Conservation (phyloP, 176 grass and related monocot genomes). For the Oryza nivara region DNA sequence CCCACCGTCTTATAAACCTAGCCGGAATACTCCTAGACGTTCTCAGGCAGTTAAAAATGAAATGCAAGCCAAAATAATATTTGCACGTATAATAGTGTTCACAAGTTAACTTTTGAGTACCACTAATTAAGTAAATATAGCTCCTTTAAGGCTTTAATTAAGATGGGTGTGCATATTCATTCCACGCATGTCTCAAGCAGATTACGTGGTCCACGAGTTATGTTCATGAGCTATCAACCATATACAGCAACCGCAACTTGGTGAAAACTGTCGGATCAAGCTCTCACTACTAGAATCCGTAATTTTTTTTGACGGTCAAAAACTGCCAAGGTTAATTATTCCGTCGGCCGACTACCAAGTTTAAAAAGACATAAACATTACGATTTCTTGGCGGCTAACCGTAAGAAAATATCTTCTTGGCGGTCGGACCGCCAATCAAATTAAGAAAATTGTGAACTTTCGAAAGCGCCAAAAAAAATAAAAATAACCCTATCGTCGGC, state of each 20-base stretch:
- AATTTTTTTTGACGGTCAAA: too few species aligned
- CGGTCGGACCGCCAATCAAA: too few species aligned
- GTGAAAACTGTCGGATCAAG: background rate
- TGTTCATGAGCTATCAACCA: background rate
- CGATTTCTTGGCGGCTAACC: too few species aligned
- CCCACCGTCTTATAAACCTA: too few species aligned
- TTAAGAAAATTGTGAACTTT: too few species aligned
- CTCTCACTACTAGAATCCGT: background rate
- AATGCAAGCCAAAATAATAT: slow-evolving; percentile 10
- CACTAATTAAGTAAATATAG: background rate
- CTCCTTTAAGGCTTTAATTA: slow-evolving; percentile 8
- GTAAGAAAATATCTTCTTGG: too few species aligned
- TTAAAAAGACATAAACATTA: too few species aligned
- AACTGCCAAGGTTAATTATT: too few species aligned
- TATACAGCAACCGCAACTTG: background rate
- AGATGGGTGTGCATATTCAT: background rate
- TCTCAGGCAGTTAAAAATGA: slow-evolving; percentile 4
- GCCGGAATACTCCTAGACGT: too few species aligned
- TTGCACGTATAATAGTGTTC: slow-evolving; percentile 12
- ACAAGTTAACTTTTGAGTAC: slow-evolving; percentile 21
- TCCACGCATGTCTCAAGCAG: background rate
- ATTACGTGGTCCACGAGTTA: slow-evolving; percentile 9
- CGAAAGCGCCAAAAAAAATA: too few species aligned
- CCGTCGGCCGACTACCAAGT: too few species aligned
- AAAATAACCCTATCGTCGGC: too few species aligned